Conservation (phyloP, 2,329 filamentous ascomycete genomes). For the Domatiomyces catenatus region DNA sequence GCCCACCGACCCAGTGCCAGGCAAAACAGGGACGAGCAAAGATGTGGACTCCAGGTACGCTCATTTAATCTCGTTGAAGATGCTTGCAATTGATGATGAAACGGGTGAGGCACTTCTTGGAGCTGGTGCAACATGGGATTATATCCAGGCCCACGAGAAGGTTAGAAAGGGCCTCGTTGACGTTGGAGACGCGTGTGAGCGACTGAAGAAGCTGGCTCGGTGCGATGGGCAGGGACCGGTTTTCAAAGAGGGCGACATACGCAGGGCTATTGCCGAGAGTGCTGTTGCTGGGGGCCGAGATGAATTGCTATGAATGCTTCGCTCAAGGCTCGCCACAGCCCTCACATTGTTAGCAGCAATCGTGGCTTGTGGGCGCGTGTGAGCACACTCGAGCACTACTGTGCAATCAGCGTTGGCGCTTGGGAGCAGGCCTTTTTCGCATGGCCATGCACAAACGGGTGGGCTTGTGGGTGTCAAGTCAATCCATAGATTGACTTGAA, state of each 20-base stretch:
- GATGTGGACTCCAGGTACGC: conserved; percentile 17
- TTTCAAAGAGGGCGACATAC: conserved; percentile 62
- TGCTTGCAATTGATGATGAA: conserved; percentile 36
- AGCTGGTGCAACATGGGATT: conserved; percentile 72
- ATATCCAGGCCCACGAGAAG: conserved; percentile 65
- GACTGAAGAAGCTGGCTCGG: conserved; percentile 56
- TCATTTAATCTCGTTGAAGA: conserved; percentile 11
- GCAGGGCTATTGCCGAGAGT: conserved; percentile 62
- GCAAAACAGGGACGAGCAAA: conserved; percentile 28
- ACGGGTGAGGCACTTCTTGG: conserved; percentile 55
- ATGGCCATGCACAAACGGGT: conserved; percentile 3
- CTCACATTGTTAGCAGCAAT: background rate
- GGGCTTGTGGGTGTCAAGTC: conserved; percentile 1
- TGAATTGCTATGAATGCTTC: conserved; percentile 46
- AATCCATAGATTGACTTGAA: no score
- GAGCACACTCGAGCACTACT: background rate
- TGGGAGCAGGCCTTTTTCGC: conserved; percentile 1
- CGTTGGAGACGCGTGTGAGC: conserved; percentile 63
- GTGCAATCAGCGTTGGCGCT: conserved; percentile 4
- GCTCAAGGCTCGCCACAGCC: background rate
- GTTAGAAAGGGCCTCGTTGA: conserved; percentile 67
- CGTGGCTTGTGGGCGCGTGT: background rate
- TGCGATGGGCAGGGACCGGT: conserved; percentile 83
- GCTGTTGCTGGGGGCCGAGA: conserved; percentile 56
- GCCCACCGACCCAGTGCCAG: conserved; percentile 41